A percentile compares a stretch with the other conserved stretches of the same genome.
Evolutionary conservation across 345 rosid species (phyloP).

Genomic region (Eucalyptus lansdowneana): DNA sequence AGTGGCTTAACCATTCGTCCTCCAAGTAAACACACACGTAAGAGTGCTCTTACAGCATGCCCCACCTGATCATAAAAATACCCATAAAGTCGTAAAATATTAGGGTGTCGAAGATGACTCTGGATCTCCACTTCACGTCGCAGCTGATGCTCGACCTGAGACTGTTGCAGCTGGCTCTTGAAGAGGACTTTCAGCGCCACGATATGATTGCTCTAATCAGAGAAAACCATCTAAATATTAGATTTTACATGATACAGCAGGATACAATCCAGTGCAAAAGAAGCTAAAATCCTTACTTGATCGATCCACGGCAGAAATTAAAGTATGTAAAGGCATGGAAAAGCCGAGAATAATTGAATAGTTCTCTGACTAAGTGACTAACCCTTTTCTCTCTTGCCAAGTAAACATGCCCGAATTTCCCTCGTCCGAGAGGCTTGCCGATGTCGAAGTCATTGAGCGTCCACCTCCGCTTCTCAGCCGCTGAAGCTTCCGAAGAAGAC

Average conservation of each 20-base stretch:
- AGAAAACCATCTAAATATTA: neutral
- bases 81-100: slow-evolving; percentile 82
- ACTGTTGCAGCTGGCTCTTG: slow-evolving; percentile 89
- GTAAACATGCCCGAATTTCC: slow-evolving; percentile 94
- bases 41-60: neutral
- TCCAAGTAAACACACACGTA: neutral
- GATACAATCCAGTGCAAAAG: neutral
- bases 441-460: slow-evolving; percentile 75
- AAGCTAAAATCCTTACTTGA: neutral
- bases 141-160: slow-evolving; percentile 96
- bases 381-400: slow-evolving; percentile 88
- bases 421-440: slow-evolving; percentile 94
- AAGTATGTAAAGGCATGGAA: neutral
- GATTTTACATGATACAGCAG: neutral
- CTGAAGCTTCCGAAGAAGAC: slow-evolving; percentile 46
- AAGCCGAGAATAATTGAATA: neutral
- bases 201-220: slow-evolving; percentile 77
- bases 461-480: slow-evolving; percentile 61
- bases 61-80: slow-evolving; percentile 93
- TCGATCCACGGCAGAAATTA: neutral
- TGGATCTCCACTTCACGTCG: slow-evolving; percentile 96
- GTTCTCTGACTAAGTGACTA: neutral
- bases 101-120: slow-evolving; percentile 90
- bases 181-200: slow-evolving; percentile 94
- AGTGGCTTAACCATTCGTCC: neutral